A percentile compares a stretch with the other conserved stretches of the same genome.
Conservation (phyloP, 768 basidiomycete genomes). For the Mycena crocata region DNA sequence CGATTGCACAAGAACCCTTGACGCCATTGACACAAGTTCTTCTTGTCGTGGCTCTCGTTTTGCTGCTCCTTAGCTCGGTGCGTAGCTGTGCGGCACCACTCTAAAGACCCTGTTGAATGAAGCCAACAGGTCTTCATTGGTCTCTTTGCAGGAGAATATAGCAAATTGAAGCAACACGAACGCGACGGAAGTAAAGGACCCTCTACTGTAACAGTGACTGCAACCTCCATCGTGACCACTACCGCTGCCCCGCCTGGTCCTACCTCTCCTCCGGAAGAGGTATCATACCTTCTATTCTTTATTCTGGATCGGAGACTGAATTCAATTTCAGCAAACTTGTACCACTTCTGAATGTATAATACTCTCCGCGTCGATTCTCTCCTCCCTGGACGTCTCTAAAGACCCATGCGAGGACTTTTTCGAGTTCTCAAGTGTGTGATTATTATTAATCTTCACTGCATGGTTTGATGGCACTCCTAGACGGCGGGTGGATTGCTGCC, state of each 20-base stretch:
- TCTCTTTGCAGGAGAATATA: constrained; percentile 90
- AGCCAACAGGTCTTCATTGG: constrained; percentile 85
- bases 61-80: constrained; percentile 83
- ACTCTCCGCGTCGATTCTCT: constrained; percentile 85
- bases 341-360: constrained; percentile 83
- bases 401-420: constrained; percentile 98
- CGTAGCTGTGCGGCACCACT: constrained; percentile 26
- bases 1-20: constrained; percentile 79
- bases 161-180: constrained; percentile 68
- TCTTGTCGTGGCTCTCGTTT: constrained; percentile 75
- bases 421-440: constrained; percentile 84
- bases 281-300: constrained; percentile 32
- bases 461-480: constrained; percentile 48
- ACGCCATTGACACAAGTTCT: constrained; percentile 88
- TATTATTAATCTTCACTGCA: constrained; percentile 20
- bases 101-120: neutral
- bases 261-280: constrained; percentile 66
- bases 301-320: constrained; percentile 2
- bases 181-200: constrained; percentile 50
- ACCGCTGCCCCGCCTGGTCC: constrained; percentile 61
- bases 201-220: constrained; percentile 54
- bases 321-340: constrained; percentile 68
- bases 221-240: constrained; percentile 50
- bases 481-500: constrained; percentile 87
- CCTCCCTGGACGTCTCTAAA: constrained; percentile 79